phyloP scores from a whole-genome alignment of 208 protist genomes.

The Leptomonas pyrrhocoris region DNA sequence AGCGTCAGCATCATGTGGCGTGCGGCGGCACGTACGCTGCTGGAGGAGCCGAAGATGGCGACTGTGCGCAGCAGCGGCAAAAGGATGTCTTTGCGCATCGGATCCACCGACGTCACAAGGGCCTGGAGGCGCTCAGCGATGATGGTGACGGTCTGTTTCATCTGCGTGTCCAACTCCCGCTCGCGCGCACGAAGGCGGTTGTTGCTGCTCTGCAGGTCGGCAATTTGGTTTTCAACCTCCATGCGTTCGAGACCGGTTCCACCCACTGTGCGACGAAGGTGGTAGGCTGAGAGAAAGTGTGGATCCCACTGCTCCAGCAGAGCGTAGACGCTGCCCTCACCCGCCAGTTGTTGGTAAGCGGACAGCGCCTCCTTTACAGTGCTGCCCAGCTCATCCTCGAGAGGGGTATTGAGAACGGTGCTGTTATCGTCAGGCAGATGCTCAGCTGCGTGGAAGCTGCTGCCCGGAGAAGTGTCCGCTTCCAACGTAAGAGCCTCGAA shows the following conservation, averaged over 20 bases:
- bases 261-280: not conserved
- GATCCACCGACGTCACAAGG: slow-evolving; percentile 52
- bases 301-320: slow-evolving; percentile 27
- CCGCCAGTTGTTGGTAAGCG: slow-evolving; percentile 14
- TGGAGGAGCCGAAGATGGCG: slow-evolving; percentile 39
- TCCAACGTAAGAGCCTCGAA: slow-evolving; percentile 3
- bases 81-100: slow-evolving; percentile 58
- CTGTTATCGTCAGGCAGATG: not conserved
- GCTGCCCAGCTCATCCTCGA: slow-evolving; percentile 8
- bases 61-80: slow-evolving; percentile 59
- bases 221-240: slow-evolving; percentile 7
- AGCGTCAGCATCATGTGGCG: slow-evolving; percentile 61
- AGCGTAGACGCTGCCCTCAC: slow-evolving; percentile 8
- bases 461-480: not conserved
- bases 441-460: not conserved
- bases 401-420: not conserved
- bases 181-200: slow-evolving; percentile 25
- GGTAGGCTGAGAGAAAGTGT: slow-evolving; percentile 5
- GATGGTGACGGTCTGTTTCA: slow-evolving; percentile 31
- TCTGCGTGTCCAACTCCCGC: slow-evolving; percentile 34
- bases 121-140: slow-evolving; percentile 54
- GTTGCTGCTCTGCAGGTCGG: slow-evolving; percentile 13
- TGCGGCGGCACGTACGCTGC: slow-evolving; percentile 35
- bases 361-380: slow-evolving; percentile 24
- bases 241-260: slow-evolving; percentile 1